Conservation (phyloP, 169 alveolate genomes). For the Plasmodium knowlesi region DNA sequence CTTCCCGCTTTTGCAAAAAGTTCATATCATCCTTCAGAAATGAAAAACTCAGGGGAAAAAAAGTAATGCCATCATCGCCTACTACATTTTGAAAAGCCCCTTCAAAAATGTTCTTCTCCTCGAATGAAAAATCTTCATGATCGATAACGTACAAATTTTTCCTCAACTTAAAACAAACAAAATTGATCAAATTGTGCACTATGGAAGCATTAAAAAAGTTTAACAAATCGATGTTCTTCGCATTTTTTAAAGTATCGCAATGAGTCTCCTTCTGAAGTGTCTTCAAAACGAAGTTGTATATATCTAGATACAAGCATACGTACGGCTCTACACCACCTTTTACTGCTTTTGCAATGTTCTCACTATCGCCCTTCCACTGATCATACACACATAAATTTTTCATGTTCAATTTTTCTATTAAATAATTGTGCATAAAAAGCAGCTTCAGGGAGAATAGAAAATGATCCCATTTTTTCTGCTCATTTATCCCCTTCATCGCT, state of each 20-base stretch:
- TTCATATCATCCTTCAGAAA: constrained; percentile 41
- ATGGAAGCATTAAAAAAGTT: constrained; percentile 69
- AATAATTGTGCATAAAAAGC: constrained; percentile 67
- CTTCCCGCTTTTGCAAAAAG: not conserved
- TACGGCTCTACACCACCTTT: not conserved
- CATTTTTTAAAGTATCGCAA: not conserved
- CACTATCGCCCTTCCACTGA: not conserved
- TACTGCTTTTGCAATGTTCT: not conserved
- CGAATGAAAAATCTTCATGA: constrained; percentile 53
- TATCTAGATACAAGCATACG: constrained; percentile 15
- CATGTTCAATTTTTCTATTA: constrained; percentile 70
- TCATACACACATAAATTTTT: constrained; percentile 38
- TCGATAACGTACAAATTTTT: constrained; percentile 15
- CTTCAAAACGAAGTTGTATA: constrained; percentile 46
- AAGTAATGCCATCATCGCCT: not conserved
- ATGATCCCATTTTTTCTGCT: not conserved
- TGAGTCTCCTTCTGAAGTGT: constrained; percentile 13
- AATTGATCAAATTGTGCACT: constrained; percentile 43
- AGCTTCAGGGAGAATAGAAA: constrained; percentile 36
- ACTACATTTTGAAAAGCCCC: constrained; percentile 1
- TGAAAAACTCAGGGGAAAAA: constrained; percentile 41
- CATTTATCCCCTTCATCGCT: not conserved
- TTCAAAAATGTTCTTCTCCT: constrained; percentile 20
- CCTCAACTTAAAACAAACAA: constrained; percentile 26
- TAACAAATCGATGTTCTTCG: constrained; percentile 26